Percentiles rank a stretch among this genome's conserved stretches.
These are phyloP conservation scores for Sungouiozyma intestinalis DNA, from an alignment of 805 yeast species.

Conservation along the genomic window DNA sequence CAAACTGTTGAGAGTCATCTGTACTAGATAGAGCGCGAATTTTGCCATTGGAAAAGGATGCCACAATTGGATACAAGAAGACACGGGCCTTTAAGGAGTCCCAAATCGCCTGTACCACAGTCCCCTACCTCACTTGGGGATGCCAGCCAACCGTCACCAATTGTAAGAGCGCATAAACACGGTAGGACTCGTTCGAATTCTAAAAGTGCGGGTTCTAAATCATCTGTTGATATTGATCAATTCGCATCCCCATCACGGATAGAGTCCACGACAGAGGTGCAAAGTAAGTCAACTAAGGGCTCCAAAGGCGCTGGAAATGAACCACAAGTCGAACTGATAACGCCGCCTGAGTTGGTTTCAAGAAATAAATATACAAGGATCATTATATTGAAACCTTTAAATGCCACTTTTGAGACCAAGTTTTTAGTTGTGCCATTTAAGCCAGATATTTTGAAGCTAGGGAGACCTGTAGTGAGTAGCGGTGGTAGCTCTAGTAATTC, in stretches of 20 bases:
- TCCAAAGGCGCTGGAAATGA: neutral
- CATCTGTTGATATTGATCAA: slow-evolving; percentile 6
- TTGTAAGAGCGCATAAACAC: neutral
- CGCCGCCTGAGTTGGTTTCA: slow-evolving; percentile 6
- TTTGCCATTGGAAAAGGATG: slow-evolving; percentile 1
- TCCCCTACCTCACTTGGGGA: slow-evolving; percentile 1
- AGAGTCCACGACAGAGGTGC: neutral
- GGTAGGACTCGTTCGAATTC: slow-evolving; percentile 24
- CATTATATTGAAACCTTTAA: slow-evolving; percentile 64
- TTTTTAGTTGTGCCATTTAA: slow-evolving; percentile 65
- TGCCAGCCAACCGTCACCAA: neutral
- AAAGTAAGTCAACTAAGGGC: neutral
- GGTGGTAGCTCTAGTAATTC: slow-evolving; percentile 5
- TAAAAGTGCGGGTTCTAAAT: slow-evolving; percentile 18
- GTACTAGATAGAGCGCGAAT: too few species aligned
- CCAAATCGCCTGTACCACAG: neutral
- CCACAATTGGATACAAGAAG: slow-evolving; percentile 2
- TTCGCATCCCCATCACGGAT: slow-evolving; percentile 1
- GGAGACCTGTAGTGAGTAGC: slow-evolving; percentile 61
- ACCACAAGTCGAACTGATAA: slow-evolving; percentile 1
- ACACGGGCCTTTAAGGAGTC: neutral
- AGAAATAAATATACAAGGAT: slow-evolving; percentile 38
- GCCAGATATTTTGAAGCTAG: slow-evolving; percentile 79
- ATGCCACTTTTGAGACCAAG: slow-evolving; percentile 74
- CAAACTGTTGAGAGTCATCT: neutral